A percentile compares a stretch with the other conserved stretches of the same genome.
Conservation (phyloP, 345 rosid species). For the Euphorbia tirucalli region DNA sequence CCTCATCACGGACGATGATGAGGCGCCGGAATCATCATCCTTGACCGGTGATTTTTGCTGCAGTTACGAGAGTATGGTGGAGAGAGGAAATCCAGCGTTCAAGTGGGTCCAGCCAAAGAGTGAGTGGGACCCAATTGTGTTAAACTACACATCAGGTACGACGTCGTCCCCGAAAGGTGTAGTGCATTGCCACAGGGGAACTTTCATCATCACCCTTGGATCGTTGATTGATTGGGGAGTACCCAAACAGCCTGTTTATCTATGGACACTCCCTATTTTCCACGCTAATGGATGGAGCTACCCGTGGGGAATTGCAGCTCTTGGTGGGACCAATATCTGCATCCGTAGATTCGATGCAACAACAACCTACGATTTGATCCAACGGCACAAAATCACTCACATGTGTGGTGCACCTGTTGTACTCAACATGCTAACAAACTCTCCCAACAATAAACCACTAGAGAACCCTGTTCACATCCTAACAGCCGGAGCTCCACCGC, state of each 20-base stretch:
- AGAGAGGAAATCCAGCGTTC: slow-evolving; percentile 20
- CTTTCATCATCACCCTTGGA: slow-evolving; percentile 4
- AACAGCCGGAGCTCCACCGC: slow-evolving; percentile 30
- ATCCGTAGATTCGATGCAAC: slow-evolving; percentile 20
- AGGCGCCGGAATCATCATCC: slow-evolving; percentile 9
- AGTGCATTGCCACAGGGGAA: slow-evolving; percentile 17
- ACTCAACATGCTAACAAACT: slow-evolving; percentile 24
- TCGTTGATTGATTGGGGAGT: slow-evolving; percentile 23
- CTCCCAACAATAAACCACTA: slow-evolving; percentile 9
- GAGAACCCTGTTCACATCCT: slow-evolving; percentile 9
- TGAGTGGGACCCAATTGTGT: slow-evolving; percentile 22
- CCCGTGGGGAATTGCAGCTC: slow-evolving; percentile 25
- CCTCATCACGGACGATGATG: slow-evolving; percentile 41
- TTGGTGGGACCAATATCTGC: slow-evolving; percentile 30
- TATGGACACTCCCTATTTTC: slow-evolving; percentile 29
- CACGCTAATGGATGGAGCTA: slow-evolving; percentile 33
- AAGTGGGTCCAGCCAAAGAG: slow-evolving; percentile 24
- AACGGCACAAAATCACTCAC: slow-evolving; percentile 25
- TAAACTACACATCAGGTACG: slow-evolving; percentile 33
- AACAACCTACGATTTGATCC: slow-evolving; percentile 16
- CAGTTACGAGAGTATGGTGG: slow-evolving; percentile 22
- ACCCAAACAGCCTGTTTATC: slow-evolving; percentile 16
- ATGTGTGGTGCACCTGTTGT: slow-evolving; percentile 33
- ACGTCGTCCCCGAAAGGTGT: slow-evolving; percentile 33
- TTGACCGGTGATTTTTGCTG: slow-evolving; percentile 13